Base-by-base conservation (phyloP, 2,329 filamentous ascomycete species). In the Ceratocystis papillata region DNA sequence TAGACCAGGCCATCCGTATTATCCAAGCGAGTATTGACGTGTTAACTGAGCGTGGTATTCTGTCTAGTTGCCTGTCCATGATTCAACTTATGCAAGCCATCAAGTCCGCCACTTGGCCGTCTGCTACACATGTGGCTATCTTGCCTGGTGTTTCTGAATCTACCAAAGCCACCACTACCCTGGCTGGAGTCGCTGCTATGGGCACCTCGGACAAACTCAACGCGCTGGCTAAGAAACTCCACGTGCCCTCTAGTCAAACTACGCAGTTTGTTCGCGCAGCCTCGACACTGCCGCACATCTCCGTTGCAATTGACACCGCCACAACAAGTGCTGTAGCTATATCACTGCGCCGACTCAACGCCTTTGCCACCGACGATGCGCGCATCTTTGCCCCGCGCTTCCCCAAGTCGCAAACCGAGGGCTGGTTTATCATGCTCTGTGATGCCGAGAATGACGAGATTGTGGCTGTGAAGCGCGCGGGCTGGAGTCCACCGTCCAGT, bases 1-100 rank as follows among this genome's bases (percentile, higher is more conserved):
- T 99, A 0, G 94, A 99, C 74, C 94, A 99, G 74, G 89, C 90
- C 5, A 94, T 99, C 67, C 94, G 94, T 83, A 94, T 99, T 74
- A 87, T 96, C 44, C 94, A 99, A 75, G 95, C 94, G 0, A 89
- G 87, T 5, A 93, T 99, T 71, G 95, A 99, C 73, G 88, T 96
- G 8, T 82, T 97, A 67, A 89, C 93, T 0, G 95, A 99, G 75
- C 77, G 96, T n/a, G 89, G 90, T 10, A 86, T 88, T 72, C 77
- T 91, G 4, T 87, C 87, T 22, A 91, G 87, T 67, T 90, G 87
- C 70, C 79, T 87, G 57, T 83, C 85, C 77, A 92, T 96, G 85
- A 89, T 97, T 69, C 84, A 81, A 17, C 80, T 99, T 0, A 82
- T 99, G 33, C 91, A 97, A 76, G 91, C 87, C 73, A 87, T 99